Evolutionary conservation across 257 asterid genomes (phyloP).

Genomic region (Anisodus tanguticus): DNA sequence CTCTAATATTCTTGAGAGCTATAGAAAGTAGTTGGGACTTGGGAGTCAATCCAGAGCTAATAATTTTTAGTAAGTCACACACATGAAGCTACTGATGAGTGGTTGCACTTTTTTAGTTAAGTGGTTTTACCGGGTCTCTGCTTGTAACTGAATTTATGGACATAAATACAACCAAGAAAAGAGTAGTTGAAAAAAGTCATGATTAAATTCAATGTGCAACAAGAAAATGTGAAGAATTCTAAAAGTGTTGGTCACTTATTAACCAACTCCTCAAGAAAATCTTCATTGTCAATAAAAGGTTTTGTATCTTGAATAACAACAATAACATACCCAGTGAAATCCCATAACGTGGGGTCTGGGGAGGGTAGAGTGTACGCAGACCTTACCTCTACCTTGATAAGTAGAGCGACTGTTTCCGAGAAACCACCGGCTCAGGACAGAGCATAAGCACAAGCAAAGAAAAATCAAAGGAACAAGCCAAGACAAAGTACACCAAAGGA

Average conservation of each 20-base stretch:
- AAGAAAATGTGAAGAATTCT: not conserved
- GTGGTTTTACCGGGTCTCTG: not conserved
- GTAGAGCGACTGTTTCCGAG: no score
- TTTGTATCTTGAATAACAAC: not conserved
- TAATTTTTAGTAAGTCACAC: not conserved
- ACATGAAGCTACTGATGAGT: not conserved
- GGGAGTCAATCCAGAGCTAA: not conserved
- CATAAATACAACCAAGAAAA: not conserved
- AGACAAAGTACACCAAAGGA: no score
- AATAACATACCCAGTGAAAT: no score
- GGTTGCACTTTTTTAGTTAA: not conserved
- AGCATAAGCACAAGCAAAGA: no score
- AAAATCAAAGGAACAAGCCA: no score
- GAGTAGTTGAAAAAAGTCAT: not conserved
- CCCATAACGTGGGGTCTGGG: no score
- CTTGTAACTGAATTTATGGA: not conserved
- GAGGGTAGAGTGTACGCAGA: no score
- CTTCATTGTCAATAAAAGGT: not conserved
- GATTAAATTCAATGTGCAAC: not conserved
- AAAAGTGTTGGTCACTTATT: not conserved
- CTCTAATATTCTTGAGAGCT: not conserved
- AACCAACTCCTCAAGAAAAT: not conserved
- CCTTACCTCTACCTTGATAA: no score
- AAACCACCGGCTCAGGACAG: no score
- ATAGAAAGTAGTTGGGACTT: conserved; percentile 4